Evolutionary conservation across 129 eudicot species (phyloP), one percentile per base, ranked within the genome.

Genomic region (Chrysanthemum seticuspe): DNA sequence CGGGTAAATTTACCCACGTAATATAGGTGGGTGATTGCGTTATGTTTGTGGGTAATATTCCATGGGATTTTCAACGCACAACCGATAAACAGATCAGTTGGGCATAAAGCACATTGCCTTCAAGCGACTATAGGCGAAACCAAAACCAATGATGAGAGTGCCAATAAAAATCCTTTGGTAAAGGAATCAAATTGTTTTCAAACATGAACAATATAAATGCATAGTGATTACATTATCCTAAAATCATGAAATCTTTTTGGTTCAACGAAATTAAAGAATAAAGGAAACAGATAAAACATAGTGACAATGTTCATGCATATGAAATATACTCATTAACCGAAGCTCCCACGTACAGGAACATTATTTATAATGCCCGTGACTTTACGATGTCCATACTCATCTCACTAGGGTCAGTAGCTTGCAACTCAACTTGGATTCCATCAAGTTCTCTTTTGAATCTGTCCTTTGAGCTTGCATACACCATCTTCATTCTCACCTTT

Each of bases 401-500:
- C 87, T 91, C 97, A 67, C 96, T 91, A 0, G 97, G 96, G 73
- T 91, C 97, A 10, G 95, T 87, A 14, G 97, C 97, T 77, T 91
- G 97, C 79, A 91, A 79, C 75, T 91, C 97, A 40, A 91, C 86
- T 83, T 91, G 97, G 57, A 91, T 91, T 23, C 97, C 97, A 19
- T 91, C 97, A n/a, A n/a, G n/a, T n/a, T n/a, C n/a, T n/a, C n/a
- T n/a, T n/a, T n/a, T 91, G 83, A 91, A 91, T 67, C 95, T 83
- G 68, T 91, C 97, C 85, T 88, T 91, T 6, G 97, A 88, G 90
- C 97, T 91, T 74, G 97, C 97, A 34, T 91, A 91, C 76, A 91
- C 95, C 97, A 91, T 91, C 90, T 91, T 91, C 95, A 86, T 88
- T 70, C 97, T 81, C 87, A 91, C 97, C 72, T 68, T 91, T 49